Evolutionary conservation across 768 basidiomycete species (phyloP).

Genomic region (Rhizopogon vesiculosus): DNA sequence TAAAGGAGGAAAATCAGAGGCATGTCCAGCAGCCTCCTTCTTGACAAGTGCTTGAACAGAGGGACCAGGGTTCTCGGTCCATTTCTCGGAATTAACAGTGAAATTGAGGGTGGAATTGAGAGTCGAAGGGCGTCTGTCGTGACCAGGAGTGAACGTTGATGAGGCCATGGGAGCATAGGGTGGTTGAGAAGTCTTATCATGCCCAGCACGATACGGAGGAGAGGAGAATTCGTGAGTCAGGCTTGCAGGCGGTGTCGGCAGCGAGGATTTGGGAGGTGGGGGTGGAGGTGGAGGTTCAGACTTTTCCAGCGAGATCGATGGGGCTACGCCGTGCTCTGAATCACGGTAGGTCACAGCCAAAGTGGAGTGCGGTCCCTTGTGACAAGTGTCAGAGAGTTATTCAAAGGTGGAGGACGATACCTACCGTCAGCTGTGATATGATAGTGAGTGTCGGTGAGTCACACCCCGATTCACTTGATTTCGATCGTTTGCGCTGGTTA

Average conservation of each 20-base stretch:
- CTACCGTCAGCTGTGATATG: conserved; percentile 19
- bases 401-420: conserved; percentile 6
- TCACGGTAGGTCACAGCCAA: conserved; percentile 16
- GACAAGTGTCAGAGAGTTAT: not conserved
- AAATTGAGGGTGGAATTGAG: conserved; percentile 1
- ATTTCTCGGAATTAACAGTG: conserved; percentile 25
- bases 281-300: conserved; percentile 14
- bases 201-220: conserved; percentile 7
- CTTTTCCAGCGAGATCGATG: conserved; percentile 14
- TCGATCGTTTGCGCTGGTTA: conserved; percentile 29
- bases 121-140: conserved; percentile 23
- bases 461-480: conserved; percentile 27
- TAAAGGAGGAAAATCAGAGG: conserved; percentile 6
- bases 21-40: conserved; percentile 17
- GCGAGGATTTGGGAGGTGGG: conserved; percentile 20
- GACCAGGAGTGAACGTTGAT: conserved; percentile 25
- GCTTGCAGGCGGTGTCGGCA: conserved; percentile 27
- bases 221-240: conserved; percentile 19
- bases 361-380: conserved; percentile 22
- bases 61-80: conserved; percentile 18
- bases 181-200: conserved; percentile 14
- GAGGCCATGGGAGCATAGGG: conserved; percentile 20
- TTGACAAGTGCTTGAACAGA: conserved; percentile 18
- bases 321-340: conserved; percentile 10
- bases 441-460: conserved; percentile 24